phyloP scores from a whole-genome alignment of 2,329 filamentous ascomycete species.

The Fusarium tricinctum region DNA sequence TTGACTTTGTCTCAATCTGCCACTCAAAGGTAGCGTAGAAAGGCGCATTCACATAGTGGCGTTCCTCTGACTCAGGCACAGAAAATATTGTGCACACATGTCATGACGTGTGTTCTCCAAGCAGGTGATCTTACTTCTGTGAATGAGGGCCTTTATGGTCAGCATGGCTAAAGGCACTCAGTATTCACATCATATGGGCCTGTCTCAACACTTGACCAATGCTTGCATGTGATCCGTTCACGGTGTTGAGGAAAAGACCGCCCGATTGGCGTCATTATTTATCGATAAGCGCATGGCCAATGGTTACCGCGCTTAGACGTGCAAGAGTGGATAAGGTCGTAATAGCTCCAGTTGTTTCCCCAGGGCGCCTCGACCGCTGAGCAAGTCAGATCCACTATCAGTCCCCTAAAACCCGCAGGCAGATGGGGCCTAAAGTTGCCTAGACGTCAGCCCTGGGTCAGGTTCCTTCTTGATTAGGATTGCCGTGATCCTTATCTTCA shows the following conservation, averaged over 20 bases:
- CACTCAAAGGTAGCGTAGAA: neutral
- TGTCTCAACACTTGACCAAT: conserved; percentile 42
- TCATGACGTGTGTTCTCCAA: conserved; percentile 14
- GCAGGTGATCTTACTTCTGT: conserved; percentile 30
- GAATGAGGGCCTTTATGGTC: conserved; percentile 28
- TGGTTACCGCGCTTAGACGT: neutral
- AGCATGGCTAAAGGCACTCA: conserved; percentile 13
- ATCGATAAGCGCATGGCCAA: conserved; percentile 43
- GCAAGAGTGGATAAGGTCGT: conserved; percentile 7
- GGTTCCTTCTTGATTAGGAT: conserved; percentile 42
- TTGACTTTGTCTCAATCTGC: conserved; percentile 8
- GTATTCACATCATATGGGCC: conserved; percentile 37
- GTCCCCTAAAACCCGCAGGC: conserved; percentile 35
- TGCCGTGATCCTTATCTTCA: conserved; percentile 44
- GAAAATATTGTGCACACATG: conserved; percentile 10
- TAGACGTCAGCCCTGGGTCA: conserved; percentile 42
- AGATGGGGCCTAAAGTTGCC: conserved; percentile 35
- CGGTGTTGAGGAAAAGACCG: conserved; percentile 30
- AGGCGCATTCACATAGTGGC: conserved; percentile 1
- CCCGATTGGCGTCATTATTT: conserved; percentile 48
- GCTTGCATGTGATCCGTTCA: conserved; percentile 48
- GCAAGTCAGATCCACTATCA: conserved; percentile 17
- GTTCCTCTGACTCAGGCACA: conserved; percentile 16
- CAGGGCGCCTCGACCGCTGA: conserved; percentile 35
- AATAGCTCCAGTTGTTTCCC: conserved; percentile 25